A percentile compares a stretch with the other conserved stretches of the same genome.
Conservation (phyloP, 2,329 filamentous ascomycete genomes). For the Colletotrichum tabaci region DNA sequence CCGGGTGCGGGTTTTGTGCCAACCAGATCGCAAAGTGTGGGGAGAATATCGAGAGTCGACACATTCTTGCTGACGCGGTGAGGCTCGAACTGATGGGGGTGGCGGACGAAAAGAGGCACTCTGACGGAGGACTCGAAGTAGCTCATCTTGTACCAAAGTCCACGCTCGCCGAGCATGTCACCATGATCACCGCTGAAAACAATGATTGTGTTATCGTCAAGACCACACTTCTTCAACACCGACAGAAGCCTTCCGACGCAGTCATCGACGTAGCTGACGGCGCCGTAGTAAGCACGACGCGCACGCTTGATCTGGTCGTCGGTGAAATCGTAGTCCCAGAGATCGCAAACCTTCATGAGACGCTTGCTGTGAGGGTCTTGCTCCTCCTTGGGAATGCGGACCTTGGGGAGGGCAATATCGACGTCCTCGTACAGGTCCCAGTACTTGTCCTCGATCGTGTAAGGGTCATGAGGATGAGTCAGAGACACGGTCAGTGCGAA, state of each 20-base stretch:
- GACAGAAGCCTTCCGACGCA: constrained; percentile 87
- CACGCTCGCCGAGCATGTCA: constrained; percentile 94
- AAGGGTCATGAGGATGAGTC: constrained; percentile 95
- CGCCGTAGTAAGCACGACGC: constrained; percentile 90
- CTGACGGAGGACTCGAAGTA: constrained; percentile 94
- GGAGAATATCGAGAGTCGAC: constrained; percentile 90
- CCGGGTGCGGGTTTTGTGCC: constrained; percentile 77
- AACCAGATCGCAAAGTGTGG: constrained; percentile 88
- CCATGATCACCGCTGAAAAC: constrained; percentile 96
- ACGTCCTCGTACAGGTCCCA: constrained; percentile 94
- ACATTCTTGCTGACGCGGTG: constrained; percentile 87
- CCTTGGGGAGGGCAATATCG: constrained; percentile 86
- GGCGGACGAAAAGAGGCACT: constrained; percentile 88
- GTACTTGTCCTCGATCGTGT: constrained; percentile 93
- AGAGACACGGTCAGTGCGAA: constrained; percentile 93
- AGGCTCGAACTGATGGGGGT: constrained; percentile 81
- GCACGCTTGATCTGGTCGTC: constrained; percentile 90
- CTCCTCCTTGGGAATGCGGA: constrained; percentile 83
- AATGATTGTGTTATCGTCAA: constrained; percentile 89
- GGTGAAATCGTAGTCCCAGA: constrained; percentile 86
- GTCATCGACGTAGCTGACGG: constrained; percentile 94
- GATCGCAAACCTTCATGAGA: constrained; percentile 86
- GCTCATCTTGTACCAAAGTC: constrained; percentile 98
- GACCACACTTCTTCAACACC: constrained; percentile 82
- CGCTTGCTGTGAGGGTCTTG: constrained; percentile 91